Percentiles rank a stretch among this genome's conserved stretches.
These are phyloP conservation scores for Laburnicola sp. DNA, from an alignment of 2,329 filamentous ascomycete species.

Conservation along the genomic window DNA sequence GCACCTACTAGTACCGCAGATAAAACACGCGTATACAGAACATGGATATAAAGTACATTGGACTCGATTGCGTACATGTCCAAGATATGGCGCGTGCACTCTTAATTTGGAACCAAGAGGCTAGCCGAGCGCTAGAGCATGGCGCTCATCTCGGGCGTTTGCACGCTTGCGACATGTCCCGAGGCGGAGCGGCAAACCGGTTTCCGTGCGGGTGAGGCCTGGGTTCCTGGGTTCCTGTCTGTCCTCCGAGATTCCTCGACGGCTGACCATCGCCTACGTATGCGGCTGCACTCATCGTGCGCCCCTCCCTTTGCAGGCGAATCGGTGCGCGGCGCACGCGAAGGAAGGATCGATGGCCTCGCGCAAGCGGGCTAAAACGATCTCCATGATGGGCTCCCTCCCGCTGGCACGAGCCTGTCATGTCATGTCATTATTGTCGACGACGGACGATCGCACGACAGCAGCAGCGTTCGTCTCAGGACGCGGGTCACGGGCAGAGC, in stretches of 20 bases:
- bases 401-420: conserved; percentile 1
- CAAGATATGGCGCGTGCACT: conserved; percentile 4
- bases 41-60: no score
- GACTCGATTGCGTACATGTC: no score
- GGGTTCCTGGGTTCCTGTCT: conserved; percentile 5
- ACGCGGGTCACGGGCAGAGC: neutral
- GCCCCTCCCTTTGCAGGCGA: no score
- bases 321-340: neutral
- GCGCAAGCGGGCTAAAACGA: conserved; percentile 11
- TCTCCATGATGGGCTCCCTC: conserved; percentile 4
- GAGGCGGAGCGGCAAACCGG: conserved; percentile 5
- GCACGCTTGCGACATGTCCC: neutral
- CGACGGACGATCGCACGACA: conserved; percentile 1
- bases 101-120: no score
- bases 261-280: no score
- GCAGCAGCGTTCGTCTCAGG: neutral
- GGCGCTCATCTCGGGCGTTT: conserved; percentile 2
- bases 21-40: no score
- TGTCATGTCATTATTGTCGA: no score
- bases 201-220: conserved; percentile 1
- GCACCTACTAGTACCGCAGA: no score
- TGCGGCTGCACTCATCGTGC: no score
- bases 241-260: no score
- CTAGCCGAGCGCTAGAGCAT: neutral
- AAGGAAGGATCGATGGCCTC: neutral